Conservation (phyloP, 2,329 filamentous ascomycete genomes). For the Aspergillus aculeatus region DNA sequence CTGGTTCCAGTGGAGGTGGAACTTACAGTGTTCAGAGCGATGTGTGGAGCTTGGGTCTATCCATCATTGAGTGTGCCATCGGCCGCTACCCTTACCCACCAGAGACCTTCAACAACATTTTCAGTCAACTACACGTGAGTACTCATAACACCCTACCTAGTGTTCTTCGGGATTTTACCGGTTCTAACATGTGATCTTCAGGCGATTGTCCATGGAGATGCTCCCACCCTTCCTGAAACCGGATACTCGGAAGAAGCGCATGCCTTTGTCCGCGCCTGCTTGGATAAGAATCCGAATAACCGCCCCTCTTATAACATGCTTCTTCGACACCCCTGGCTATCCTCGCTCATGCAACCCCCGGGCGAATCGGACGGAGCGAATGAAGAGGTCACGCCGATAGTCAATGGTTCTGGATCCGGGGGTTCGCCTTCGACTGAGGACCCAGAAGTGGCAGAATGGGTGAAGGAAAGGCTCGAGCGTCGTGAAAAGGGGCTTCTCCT, state of each 20-base stretch:
- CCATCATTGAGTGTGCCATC: constrained; percentile 93
- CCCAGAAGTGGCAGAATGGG: constrained; percentile 83
- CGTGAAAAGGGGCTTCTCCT: constrained; percentile 60
- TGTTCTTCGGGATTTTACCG: not conserved
- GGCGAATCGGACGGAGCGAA: constrained; percentile 60
- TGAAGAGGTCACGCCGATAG: constrained; percentile 40
- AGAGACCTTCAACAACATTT: constrained; percentile 97
- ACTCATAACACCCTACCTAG: not conserved
- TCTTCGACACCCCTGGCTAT: constrained; percentile 85
- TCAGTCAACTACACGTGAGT: constrained; percentile 93
- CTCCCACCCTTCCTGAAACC: constrained; percentile 76
- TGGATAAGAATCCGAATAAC: constrained; percentile 88
- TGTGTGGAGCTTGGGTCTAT: constrained; percentile 93
- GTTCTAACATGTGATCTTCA: constrained; percentile 40
- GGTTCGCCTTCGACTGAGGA: constrained; percentile 59
- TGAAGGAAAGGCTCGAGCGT: constrained; percentile 66
- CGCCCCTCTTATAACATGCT: constrained; percentile 93
- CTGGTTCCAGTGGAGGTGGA: constrained; percentile 68
- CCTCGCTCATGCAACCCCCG: constrained; percentile 70
- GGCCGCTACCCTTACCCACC: constrained; percentile 95
- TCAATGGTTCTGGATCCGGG: constrained; percentile 27
- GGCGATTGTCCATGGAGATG: constrained; percentile 98
- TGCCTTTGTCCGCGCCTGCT: constrained; percentile 83
- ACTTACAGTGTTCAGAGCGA: constrained; percentile 98
- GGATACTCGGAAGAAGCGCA: constrained; percentile 76